These are phyloP conservation scores for Albugo laibachii DNA, from an alignment of 352 stramenopile species.

Conservation along the genomic window DNA sequence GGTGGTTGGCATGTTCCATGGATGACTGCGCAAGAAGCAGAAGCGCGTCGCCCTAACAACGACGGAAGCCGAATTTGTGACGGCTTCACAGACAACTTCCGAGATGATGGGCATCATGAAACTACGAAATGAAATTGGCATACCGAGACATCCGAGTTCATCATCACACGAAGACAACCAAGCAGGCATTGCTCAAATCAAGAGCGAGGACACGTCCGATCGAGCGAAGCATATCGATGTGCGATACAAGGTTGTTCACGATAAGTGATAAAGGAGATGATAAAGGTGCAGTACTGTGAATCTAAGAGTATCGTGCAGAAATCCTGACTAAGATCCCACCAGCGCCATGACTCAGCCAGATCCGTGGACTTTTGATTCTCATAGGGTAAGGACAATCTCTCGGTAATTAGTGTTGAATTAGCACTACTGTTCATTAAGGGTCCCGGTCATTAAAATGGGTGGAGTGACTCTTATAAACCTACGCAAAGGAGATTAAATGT, in stretches of 20 bases:
- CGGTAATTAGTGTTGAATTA: too few species aligned
- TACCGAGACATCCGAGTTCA: neutral
- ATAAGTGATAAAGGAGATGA: constrained; percentile 2
- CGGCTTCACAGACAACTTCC: neutral
- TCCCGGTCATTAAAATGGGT: too few species aligned
- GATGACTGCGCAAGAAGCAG: constrained; percentile 9
- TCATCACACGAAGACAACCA: constrained; percentile 5
- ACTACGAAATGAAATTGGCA: constrained; percentile 1
- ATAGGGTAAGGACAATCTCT: too few species aligned
- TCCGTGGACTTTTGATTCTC: too few species aligned
- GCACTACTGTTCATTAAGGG: neutral
- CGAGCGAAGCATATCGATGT: constrained; percentile 5
- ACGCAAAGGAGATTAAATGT: too few species aligned
- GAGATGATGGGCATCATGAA: constrained; percentile 5
- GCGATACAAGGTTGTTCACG: constrained; percentile 4
- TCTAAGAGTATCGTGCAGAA: constrained; percentile 3
- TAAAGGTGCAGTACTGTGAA: constrained; percentile 3
- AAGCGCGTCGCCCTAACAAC: constrained; percentile 5
- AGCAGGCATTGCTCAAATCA: constrained; percentile 4
- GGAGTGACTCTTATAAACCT: too few species aligned
- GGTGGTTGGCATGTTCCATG: constrained; percentile 6
- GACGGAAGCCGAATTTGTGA: constrained; percentile 10
- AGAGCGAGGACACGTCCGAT: neutral
- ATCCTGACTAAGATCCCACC: constrained; percentile 2
- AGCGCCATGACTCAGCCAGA: neutral